Base-by-base conservation (phyloP, 108 stramenopile genomes). In the Halocafeteria seosinensis region DNA sequence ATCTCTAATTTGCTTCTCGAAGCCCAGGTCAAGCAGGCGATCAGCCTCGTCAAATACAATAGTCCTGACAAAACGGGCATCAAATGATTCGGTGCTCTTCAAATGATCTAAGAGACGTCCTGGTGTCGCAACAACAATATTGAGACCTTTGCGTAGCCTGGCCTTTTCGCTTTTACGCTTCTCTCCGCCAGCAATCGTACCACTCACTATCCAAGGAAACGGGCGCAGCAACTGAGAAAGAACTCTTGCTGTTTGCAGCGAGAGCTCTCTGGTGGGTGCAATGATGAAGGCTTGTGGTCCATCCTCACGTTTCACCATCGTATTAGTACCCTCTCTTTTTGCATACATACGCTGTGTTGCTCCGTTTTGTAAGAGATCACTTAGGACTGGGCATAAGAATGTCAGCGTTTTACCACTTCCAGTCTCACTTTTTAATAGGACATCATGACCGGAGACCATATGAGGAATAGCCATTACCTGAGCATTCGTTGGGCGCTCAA, bases 31-130 rank as follows among this genome's bases (percentile, higher is more conserved):
- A 42, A 91, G 62, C 33, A 96, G 73, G 1, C 92, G 86, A 71
- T 97, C 95, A 0, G 81, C 87, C 76, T 97, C 95, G 72, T 97
- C 91, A 55, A 93, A 61, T 1, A 95, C 90, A 8, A 95, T 65
- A 88, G 87, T 92, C 52, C 81, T 64, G 25, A 89, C 61, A 28
- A 81, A 83, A 21, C 61, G 60, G 32, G 21, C n/a, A 37, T 76
- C 81, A 37, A 89, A 67, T 28, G 80, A 74, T 32, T 76, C 62
- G 13, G 94, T 95, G 64, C 84, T 81, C 64, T 75, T 38, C 58
- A 97, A 74, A 66, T 97, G 95, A 72, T 97, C 95, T 61, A 94
- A 66, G 27, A 94, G 62, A 21, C 95, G 75, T 21, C 95, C 95
- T 5, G 95, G 95, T 38, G 95, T 97, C n/a, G 85, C 89, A n/a